Conservation (phyloP, 495 filamentous ascomycete species). For the Glutinoglossum americanum region DNA sequence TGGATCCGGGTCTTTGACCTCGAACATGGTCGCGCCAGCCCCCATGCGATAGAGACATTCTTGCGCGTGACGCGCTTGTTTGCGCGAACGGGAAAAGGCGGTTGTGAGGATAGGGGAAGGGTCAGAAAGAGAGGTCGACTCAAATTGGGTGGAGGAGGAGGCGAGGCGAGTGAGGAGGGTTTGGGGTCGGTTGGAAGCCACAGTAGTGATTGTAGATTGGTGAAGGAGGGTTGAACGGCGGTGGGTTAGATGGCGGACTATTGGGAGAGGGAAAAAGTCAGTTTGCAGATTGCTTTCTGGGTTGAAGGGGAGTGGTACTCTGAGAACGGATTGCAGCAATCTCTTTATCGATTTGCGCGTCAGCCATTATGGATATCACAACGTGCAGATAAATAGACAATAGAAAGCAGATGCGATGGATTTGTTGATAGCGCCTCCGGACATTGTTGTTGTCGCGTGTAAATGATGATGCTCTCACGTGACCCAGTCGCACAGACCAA, state of each 20-base stretch:
- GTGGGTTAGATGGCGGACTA: background rate
- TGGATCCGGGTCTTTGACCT: slow-evolving; percentile 5
- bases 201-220: background rate
- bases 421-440: background rate
- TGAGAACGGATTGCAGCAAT: background rate
- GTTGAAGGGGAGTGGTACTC: background rate
- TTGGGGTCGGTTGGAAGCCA: background rate
- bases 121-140: background rate
- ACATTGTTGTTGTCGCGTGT: background rate
- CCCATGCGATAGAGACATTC: slow-evolving; percentile 5
- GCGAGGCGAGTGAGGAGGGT: background rate
- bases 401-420: too few relatives aligned
- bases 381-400: background rate
- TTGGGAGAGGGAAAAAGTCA: too few relatives aligned
- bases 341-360: background rate
- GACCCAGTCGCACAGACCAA: background rate
- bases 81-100: background rate
- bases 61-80: background rate
- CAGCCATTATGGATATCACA: background rate
- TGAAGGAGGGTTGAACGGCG: background rate
- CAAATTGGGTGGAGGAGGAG: too few relatives aligned
- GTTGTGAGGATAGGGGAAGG: background rate
- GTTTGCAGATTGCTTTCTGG: background rate
- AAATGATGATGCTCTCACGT: background rate
- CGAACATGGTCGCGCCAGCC: slow-evolving; percentile 6